Evolutionary conservation across 179 eudicot species (phyloP).

Genomic region (Beta corolliflora): DNA sequence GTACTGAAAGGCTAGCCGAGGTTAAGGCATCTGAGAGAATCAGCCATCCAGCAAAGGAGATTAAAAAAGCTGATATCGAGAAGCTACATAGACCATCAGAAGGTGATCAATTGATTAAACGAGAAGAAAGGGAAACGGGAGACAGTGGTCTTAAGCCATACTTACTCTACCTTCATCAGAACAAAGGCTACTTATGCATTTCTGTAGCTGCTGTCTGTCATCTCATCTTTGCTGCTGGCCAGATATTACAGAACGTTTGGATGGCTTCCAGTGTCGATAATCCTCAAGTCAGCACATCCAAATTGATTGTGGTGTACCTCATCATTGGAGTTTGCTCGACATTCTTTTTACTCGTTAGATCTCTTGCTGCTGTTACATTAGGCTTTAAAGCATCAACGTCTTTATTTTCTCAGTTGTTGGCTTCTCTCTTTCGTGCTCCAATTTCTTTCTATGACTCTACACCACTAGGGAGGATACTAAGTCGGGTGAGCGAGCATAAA

Average conservation of each 20-base stretch:
- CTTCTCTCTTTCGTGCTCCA: constrained; percentile 79
- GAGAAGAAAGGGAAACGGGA: constrained; percentile 76
- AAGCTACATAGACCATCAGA: constrained; percentile 30
- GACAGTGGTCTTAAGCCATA: constrained; percentile 74
- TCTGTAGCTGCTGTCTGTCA: constrained; percentile 48
- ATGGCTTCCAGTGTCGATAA: constrained; percentile 77
- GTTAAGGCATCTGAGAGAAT: constrained; percentile 28
- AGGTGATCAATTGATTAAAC: constrained; percentile 61
- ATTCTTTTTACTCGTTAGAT: constrained; percentile 47
- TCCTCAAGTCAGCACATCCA: constrained; percentile 49
- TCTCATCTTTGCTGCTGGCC: constrained; percentile 45
- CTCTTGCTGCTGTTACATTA: constrained; percentile 47
- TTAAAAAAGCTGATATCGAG: constrained; percentile 29
- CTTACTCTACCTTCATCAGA: constrained; percentile 60
- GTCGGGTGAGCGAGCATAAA: constrained; percentile 51
- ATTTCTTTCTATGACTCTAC: constrained; percentile 77
- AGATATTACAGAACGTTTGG: constrained; percentile 70
- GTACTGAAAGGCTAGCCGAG: constrained; percentile 51
- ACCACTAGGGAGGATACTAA: constrained; percentile 68
- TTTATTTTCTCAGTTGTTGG: constrained; percentile 57
- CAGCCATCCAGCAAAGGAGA: constrained; percentile 41
- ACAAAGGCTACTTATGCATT: constrained; percentile 53
- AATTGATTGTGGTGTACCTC: constrained; percentile 64
- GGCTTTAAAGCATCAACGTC: constrained; percentile 66
- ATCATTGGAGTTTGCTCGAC: constrained; percentile 51